phyloP scores from a whole-genome alignment of 2,329 filamentous ascomycete genomes.

The Fusarium euwallaceae region DNA sequence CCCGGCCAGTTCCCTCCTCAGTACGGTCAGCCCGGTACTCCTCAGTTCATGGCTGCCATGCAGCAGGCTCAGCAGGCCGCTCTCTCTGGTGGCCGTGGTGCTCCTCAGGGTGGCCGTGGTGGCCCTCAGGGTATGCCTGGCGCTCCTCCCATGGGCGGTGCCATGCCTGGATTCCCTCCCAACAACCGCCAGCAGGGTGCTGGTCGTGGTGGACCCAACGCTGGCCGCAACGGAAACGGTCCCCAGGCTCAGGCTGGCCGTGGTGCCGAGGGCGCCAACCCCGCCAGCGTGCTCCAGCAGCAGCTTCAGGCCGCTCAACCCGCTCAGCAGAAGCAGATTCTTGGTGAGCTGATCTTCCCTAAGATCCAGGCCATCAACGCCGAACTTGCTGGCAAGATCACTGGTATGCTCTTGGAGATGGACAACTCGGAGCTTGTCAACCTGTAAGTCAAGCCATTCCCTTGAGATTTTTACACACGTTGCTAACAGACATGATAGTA shows the following conservation, averaged over 20 bases:
- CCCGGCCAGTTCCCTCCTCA: constrained; percentile 84
- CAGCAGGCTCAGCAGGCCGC: constrained; percentile 79
- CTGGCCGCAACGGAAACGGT: constrained; percentile 59
- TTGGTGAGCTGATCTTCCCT: constrained; percentile 97
- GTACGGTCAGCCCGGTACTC: constrained; percentile 84
- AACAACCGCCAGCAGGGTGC: constrained; percentile 67
- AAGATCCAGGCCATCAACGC: constrained; percentile 97
- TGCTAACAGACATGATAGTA: constrained; percentile 64
- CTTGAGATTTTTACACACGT: constrained; percentile 34
- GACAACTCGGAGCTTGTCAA: constrained; percentile 94
- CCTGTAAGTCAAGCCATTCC: constrained; percentile 76
- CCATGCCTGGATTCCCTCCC: constrained; percentile 69
- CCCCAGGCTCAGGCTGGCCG: constrained; percentile 55
- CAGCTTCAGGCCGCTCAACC: constrained; percentile 71
- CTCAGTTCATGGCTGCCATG: constrained; percentile 85
- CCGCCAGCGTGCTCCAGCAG: constrained; percentile 62
- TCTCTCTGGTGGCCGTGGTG: constrained; percentile 72
- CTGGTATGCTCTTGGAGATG: constrained; percentile 99
- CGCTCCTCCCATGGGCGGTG: constrained; percentile 73
- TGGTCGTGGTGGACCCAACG: constrained; percentile 60
- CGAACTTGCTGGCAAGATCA: constrained; percentile 98
- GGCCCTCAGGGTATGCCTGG: constrained; percentile 71
- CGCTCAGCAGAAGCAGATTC: constrained; percentile 96
- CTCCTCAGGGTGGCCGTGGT: constrained; percentile 77
- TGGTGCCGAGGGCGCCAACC: constrained; percentile 51